phyloP scores from a whole-genome alignment of 306 rosid genomes.

The Glycine soja region DNA sequence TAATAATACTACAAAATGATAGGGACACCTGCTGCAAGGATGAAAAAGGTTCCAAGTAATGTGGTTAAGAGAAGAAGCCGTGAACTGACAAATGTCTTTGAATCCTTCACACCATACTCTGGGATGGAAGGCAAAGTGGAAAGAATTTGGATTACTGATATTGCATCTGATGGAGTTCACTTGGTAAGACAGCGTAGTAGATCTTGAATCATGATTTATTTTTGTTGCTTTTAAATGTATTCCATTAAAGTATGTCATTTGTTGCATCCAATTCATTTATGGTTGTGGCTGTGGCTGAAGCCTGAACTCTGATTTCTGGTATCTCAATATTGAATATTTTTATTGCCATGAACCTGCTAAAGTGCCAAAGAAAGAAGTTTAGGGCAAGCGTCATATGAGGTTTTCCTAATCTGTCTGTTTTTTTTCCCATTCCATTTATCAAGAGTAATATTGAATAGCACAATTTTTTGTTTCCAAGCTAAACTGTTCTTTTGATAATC shows the following conservation, averaged over 20 bases:
- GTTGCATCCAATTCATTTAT: slow-evolving; percentile 15
- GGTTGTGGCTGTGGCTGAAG: neutral
- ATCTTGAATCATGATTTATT: slow-evolving; percentile 23
- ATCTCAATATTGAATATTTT: neutral
- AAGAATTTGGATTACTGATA: slow-evolving; percentile 95
- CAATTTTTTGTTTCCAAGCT: neutral
- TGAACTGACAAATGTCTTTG: slow-evolving; percentile 86
- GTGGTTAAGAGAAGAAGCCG: slow-evolving; percentile 95
- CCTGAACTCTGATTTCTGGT: slow-evolving; percentile 2
- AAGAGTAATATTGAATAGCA: too few species aligned
- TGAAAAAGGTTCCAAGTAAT: slow-evolving; percentile 93
- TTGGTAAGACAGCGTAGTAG: slow-evolving; percentile 63
- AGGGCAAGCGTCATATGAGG: neutral
- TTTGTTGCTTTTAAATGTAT: slow-evolving; percentile 23
- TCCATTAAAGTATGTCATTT: slow-evolving; percentile 31
- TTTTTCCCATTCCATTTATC: too few species aligned
- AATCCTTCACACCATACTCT: slow-evolving; percentile 83
- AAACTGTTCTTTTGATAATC: neutral
- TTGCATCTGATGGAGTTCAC: slow-evolving; percentile 92
- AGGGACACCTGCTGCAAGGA: slow-evolving; percentile 99
- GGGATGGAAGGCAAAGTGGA: slow-evolving; percentile 94
- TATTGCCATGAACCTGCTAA: slow-evolving; percentile 5
- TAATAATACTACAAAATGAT: slow-evolving; percentile 38
- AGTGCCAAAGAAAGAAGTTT: slow-evolving; percentile 19
- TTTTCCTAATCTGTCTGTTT: neutral